Base-by-base conservation (phyloP, 768 basidiomycete genomes). In the Artomyces pyxidatus region DNA sequence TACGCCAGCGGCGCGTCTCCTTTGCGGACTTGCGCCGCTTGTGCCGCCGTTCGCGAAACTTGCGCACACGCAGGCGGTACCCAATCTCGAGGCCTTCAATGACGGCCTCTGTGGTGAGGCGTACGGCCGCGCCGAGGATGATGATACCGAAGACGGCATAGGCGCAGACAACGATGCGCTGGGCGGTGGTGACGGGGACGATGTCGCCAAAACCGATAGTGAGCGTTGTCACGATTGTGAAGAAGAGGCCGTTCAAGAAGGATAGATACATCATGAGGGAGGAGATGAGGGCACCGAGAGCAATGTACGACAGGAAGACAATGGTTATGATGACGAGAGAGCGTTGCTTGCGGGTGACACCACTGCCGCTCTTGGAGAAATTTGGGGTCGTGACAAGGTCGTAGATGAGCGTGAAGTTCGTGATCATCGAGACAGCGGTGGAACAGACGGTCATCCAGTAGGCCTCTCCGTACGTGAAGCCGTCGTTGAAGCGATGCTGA, bases 391-490 rank as follows among this genome's bases (percentile, higher is more conserved):
- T 64, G 6, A 76, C 41, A 28, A 80, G 67, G 57, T 93, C 90
- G 35, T 72, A 62, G 8, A 85, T 70, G 2, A 93, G 66, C 0
- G 82, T 86, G 23, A 82, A 52, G 56, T 86, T 92, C 11, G 80
- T 82, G 43, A 81, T 63, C 2, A 76, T 65, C 0, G 85, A 84
- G 1, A 75, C 75, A 5, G 80, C 68, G 0, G 87, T 91, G 0
- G 84, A 85, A 58, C 84, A 86, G 11, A 88, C 68, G 1, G 81
- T 84, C 63, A 83, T 74, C 88, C 88, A 92, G 59, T 80, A 88
- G 0, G 84, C 65, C 53, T 71, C 67, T 11, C 71, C 81, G 50
- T 81, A 86, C 0, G 81, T 82, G 64, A 86, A 88, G 0, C 78
- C 83, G 49, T 83, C 82, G 51, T 78, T 65, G 45, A 74, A 71